Conservation (phyloP, 306 rosid genomes). For the Prunus mongolica region DNA sequence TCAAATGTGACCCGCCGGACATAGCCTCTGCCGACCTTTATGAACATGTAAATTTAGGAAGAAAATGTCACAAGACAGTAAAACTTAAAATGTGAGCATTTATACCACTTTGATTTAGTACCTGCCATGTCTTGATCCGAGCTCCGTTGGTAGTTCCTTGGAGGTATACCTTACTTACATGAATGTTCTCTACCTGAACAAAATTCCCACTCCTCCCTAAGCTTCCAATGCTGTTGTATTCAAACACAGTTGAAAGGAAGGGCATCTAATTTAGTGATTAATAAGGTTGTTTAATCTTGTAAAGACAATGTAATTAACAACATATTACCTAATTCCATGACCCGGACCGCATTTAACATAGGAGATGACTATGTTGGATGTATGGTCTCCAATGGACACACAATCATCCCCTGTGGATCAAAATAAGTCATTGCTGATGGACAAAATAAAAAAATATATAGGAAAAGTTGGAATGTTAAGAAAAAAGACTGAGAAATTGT, state of each 20-base stretch:
- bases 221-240: slow-evolving; percentile 33
- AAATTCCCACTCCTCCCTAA: slow-evolving; percentile 30
- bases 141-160: slow-evolving; percentile 36
- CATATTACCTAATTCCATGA: slow-evolving; percentile 30
- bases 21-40: slow-evolving; percentile 27
- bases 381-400: slow-evolving; percentile 30
- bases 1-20: slow-evolving; percentile 21
- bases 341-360: slow-evolving; percentile 31
- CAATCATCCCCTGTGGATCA: slow-evolving; percentile 34
- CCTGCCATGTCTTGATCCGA: slow-evolving; percentile 47
- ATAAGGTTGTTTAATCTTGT: too few species aligned
- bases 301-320: not conserved
- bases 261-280: too few species aligned
- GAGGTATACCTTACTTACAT: slow-evolving; percentile 29
- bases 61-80: not conserved
- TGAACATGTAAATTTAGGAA: not conserved
- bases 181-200: slow-evolving; percentile 34
- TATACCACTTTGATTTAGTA: not conserved
- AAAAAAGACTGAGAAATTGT: not conserved
- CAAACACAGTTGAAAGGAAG: not conserved
- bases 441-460: too few species aligned
- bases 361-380: slow-evolving; percentile 18
- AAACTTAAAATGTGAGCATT: not conserved
- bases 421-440: not conserved
- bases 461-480: not conserved